Percentiles rank a stretch among this genome's conserved stretches.
phyloP scores from a whole-genome alignment of 305 asterid genomes.

The Fraxinus greggii region DNA sequence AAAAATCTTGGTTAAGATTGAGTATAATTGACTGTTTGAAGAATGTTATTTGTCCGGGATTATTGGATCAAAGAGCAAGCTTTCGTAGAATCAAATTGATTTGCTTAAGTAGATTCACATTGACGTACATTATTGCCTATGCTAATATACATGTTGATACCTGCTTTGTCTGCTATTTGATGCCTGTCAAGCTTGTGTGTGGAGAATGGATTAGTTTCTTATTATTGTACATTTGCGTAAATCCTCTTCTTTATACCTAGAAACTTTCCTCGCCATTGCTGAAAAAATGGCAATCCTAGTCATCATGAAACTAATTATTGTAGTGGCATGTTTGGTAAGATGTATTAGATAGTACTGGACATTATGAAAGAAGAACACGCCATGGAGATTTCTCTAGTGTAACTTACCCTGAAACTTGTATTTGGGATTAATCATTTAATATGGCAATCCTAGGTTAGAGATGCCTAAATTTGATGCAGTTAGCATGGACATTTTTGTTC shows the following conservation, averaged over 20 bases:
- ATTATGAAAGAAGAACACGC: not conserved
- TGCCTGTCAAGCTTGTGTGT: not conserved
- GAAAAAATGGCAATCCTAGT: not conserved
- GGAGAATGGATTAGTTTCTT: slow-evolving; percentile 1
- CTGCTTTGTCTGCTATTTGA: not conserved
- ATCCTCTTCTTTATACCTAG: slow-evolving; percentile 26
- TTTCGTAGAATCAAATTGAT: not conserved
- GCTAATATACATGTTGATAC: not conserved
- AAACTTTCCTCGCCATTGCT: not conserved
- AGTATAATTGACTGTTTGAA: not conserved
- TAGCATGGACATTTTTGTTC: not conserved
- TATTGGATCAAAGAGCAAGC: not conserved
- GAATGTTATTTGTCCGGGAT: not conserved
- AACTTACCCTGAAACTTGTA: not conserved
- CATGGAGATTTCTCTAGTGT: not conserved
- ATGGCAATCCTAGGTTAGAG: not conserved
- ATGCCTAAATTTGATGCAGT: not conserved
- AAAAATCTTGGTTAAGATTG: not conserved
- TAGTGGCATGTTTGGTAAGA: not conserved
- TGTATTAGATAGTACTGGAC: not conserved
- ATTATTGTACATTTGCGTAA: not conserved
- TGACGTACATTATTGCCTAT: not conserved
- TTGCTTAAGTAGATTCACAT: not conserved
- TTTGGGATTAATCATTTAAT: not conserved
- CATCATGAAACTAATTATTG: not conserved